Evolutionary conservation across 257 asterid species (phyloP).

Genomic region (Echium plantagineum): DNA sequence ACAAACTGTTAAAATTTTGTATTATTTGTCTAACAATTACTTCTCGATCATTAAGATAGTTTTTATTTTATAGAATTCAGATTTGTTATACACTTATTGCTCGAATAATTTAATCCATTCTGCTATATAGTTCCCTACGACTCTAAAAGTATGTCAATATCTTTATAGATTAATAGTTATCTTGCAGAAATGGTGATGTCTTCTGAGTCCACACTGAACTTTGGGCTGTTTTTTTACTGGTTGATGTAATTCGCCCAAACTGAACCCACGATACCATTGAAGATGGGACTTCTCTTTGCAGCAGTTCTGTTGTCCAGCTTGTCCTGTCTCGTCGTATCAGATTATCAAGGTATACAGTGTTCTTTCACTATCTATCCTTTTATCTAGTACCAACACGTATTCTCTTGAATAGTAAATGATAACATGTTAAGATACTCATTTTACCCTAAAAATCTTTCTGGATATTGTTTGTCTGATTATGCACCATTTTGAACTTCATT

Average conservation of each 20-base stretch:
- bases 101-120: too few relatives aligned
- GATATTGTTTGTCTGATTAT: background rate
- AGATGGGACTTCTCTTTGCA: constrained; percentile 19
- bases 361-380: constrained; percentile 1
- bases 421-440: background rate
- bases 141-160: too few relatives aligned
- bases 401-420: background rate
- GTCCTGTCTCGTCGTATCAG: constrained; percentile 20
- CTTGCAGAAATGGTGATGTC: background rate
- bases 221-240: background rate
- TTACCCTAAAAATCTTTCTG: background rate
- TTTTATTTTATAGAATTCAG: too few relatives aligned
- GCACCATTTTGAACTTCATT: constrained; percentile 4
- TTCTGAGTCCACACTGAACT: background rate
- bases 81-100: too few relatives aligned
- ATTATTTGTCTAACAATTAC: too few relatives aligned
- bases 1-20: too few relatives aligned
- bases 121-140: too few relatives aligned
- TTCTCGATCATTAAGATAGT: too few relatives aligned
- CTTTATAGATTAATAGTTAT: background rate
- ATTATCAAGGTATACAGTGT: constrained; percentile 26
- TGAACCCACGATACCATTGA: background rate
- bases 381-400: background rate
- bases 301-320: constrained; percentile 15
- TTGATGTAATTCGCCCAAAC: constrained; percentile 7